Percentiles rank a stretch among this genome's conserved stretches.
phyloP scores from a whole-genome alignment of 2,329 filamentous ascomycete species.

The Neofusicoccum ribis region DNA sequence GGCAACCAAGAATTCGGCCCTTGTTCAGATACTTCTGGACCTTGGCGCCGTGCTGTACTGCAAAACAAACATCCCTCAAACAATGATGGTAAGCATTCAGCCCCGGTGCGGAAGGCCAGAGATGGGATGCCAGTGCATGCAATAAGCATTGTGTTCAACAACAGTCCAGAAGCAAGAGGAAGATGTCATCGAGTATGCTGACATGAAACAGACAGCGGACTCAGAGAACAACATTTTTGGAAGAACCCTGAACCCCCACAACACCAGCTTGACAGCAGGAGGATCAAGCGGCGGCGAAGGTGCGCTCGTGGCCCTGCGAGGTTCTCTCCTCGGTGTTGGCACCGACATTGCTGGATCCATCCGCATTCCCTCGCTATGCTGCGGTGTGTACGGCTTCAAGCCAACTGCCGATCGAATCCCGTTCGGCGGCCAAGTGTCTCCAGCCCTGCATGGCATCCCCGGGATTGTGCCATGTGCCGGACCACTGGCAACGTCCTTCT shows the following conservation, averaged over 20 bases:
- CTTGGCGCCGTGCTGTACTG: constrained; percentile 55
- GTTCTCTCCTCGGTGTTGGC: constrained; percentile 54
- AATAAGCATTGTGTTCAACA: too few relatives aligned
- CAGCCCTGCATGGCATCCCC: constrained; percentile 47
- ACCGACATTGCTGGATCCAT: constrained; percentile 24
- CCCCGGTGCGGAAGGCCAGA: neutral
- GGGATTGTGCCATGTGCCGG: constrained; percentile 46
- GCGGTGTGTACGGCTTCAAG: constrained; percentile 21
- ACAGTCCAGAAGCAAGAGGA: too few relatives aligned
- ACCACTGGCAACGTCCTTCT: constrained; percentile 54
- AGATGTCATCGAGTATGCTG: neutral
- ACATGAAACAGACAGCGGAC: constrained; percentile 40
- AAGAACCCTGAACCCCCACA: constrained; percentile 55
- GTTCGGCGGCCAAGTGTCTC: constrained; percentile 39
- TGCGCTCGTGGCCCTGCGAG: constrained; percentile 53
- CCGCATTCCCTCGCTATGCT: constrained; percentile 18
- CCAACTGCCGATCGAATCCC: constrained; percentile 45
- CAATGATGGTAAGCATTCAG: constrained; percentile 47
- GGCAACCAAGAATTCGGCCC: constrained; percentile 24
- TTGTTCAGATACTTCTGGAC: constrained; percentile 35
- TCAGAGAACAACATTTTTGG: constrained; percentile 53
- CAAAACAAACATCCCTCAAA: constrained; percentile 57
- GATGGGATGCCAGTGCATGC: neutral
- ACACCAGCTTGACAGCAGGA: constrained; percentile 51
- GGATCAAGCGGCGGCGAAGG: constrained; percentile 60